Evolutionary conservation across 441 rosid genomes (phyloP), one percentile per base, ranked within the genome.

Genomic region (Geranium incanum): DNA sequence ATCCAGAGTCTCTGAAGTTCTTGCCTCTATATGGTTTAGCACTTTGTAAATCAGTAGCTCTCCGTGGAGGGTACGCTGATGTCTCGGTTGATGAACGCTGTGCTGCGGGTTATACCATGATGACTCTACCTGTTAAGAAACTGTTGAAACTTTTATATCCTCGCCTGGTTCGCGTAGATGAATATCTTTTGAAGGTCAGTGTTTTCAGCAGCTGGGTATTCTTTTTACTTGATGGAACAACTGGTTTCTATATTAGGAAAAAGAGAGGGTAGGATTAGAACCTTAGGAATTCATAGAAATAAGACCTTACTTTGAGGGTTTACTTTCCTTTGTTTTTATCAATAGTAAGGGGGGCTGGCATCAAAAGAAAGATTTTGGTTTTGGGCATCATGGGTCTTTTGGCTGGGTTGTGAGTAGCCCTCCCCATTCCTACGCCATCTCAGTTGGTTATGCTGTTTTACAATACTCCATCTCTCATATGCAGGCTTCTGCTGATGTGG

Each of bases 61-160:
- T 95, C 7, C 87, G 84, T 73, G 97, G 97, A 81, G 97, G 97
- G 60, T 85, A 88, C 79, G 92, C 89, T 50, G 99, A 95, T 86
- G 86, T 81, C 75, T 82, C 81, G 75, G 92, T 92, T 67, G 99
- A 95, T 69, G 97, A 92, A 70, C 97, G 97, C 50, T 86, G 95
- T 82, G 93, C 97, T 36, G 93, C 87, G 33, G 95, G 98, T 74
- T 86, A 82, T 80, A 91, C 95, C 18, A 85, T 87, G 92, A 91
- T 92, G 98, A 90, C 97, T 21, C 79, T 95, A 75, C 93, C 99
- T 66, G 96, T 88, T 50, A 87, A 91, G 76, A 90, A 81, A 69
- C 80, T 95, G 81, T 74, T 95, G 85, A 91, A 95, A 79, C 88
- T 88, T 67, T 81, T 95, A 65, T 95, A 92, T 78, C 98, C 98